Evolutionary conservation across 2,329 filamentous ascomycete species (phyloP).

Genomic region (Alternaria gansuensis): DNA sequence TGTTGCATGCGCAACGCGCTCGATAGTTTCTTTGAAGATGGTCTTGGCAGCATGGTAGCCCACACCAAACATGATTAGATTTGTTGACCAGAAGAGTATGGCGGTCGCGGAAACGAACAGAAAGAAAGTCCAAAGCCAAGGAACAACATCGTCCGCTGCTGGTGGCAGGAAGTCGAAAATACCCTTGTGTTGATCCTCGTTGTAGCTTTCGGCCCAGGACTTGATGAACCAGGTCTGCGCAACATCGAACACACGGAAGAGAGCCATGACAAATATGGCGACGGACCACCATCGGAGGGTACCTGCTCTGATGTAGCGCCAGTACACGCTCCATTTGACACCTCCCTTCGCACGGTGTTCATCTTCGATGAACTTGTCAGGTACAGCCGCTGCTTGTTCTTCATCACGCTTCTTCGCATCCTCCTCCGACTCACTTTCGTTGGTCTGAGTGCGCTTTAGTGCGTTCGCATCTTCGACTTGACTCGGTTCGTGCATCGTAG

Average conservation of each 20-base stretch:
- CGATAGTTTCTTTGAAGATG: constrained; percentile 77
- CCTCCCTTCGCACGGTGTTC: constrained; percentile 78
- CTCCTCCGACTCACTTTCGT: constrained; percentile 49
- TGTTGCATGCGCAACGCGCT: constrained; percentile 77
- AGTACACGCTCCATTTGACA: constrained; percentile 79
- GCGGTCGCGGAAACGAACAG: constrained; percentile 59
- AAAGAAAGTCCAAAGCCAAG: constrained; percentile 79
- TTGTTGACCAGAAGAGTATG: constrained; percentile 64
- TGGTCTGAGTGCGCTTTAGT: constrained; percentile 52
- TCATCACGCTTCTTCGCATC: constrained; percentile 49
- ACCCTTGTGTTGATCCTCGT: constrained; percentile 41
- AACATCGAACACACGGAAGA: constrained; percentile 72
- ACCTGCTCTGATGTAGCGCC: constrained; percentile 85
- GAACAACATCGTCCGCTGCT: constrained; percentile 71
- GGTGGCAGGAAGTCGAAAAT: constrained; percentile 65
- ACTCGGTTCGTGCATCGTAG: constrained; percentile 54
- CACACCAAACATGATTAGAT: constrained; percentile 76
- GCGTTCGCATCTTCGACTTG: constrained; percentile 58
- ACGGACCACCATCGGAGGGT: constrained; percentile 76
- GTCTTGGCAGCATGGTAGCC: constrained; percentile 78
- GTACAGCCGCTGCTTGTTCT: constrained; percentile 62
- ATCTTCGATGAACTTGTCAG: constrained; percentile 81
- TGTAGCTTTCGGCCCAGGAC: constrained; percentile 83
- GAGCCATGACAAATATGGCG: constrained; percentile 68
- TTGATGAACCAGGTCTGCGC: constrained; percentile 83